These are phyloP conservation scores for Andrographis paniculata DNA, from an alignment of 305 asterid genomes.

Conservation along the genomic window DNA sequence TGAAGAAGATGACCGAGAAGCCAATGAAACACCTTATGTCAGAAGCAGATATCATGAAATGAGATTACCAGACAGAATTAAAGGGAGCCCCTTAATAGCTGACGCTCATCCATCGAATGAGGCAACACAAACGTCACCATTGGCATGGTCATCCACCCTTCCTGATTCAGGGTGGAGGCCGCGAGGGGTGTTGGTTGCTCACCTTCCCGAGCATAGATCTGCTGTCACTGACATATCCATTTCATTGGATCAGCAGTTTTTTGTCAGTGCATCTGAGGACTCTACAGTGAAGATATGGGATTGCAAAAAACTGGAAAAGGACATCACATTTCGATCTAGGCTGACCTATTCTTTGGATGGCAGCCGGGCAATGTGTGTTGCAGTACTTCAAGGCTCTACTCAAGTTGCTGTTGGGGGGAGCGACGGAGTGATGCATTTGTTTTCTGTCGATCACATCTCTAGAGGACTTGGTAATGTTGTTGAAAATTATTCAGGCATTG, in stretches of 20 bases:
- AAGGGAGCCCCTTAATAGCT: conserved; percentile 42
- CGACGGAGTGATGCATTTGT: conserved; percentile 84
- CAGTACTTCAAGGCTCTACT: conserved; percentile 77
- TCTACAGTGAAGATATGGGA: conserved; percentile 98
- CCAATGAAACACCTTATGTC: conserved; percentile 65
- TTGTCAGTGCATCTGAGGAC: conserved; percentile 97
- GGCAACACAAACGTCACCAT: conserved; percentile 52
- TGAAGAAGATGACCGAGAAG: conserved; percentile 86
- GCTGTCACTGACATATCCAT: conserved; percentile 90
- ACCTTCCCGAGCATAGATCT: conserved; percentile 91
- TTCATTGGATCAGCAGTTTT: conserved; percentile 88
- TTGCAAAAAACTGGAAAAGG: conserved; percentile 96
- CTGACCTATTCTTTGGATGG: conserved; percentile 85
- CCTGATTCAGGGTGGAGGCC: conserved; percentile 99
- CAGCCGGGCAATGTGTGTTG: conserved; percentile 80
- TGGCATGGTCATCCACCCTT: conserved; percentile 59
- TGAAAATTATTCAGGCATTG: conserved; percentile 90
- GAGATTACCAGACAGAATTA: conserved; percentile 46
- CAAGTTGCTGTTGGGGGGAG: conserved; percentile 90
- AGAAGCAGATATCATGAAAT: too few relatives aligned
- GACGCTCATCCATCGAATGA: conserved; percentile 50
- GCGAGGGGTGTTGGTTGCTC: conserved; percentile 98
- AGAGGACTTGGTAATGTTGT: conserved; percentile 94
- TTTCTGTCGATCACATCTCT: conserved; percentile 85
- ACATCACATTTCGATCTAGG: conserved; percentile 92